Base-by-base conservation (phyloP, 768 basidiomycete species). In the Galerina marginata region DNA sequence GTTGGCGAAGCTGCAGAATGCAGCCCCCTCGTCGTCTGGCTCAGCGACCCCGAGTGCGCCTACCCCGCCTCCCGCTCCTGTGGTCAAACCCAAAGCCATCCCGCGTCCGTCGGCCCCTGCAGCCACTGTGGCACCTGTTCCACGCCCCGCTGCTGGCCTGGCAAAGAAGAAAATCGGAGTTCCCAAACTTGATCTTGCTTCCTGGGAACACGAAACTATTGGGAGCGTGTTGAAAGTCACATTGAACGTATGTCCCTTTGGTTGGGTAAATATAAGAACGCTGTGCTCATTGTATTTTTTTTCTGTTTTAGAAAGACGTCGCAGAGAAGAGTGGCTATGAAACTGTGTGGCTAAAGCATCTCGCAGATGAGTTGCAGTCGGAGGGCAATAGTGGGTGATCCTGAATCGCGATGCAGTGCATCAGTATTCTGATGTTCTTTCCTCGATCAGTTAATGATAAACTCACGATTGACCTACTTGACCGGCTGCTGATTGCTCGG, bases 401-500 rank as follows among this genome's bases (percentile, higher is more conserved):
- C 42, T 33, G 6, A 46, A 14, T 42, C 23, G n/a, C 40, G n/a
- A 25, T 56, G 56, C 49, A 38, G 33, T 42, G 36, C 61, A 48
- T 54, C 33, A 23, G 23, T 60, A 40, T 64, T 44, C 51, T 64
- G 33, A 54, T 29, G 33, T 4, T 16, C 12, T 40, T 37, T 11
- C 11, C 15, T 46, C 71, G 60, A 62, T 39, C 72, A 72, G 76
- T 72, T 48, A 71, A 78, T n/a, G 71, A 80, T 37, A 80, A 73
- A 23, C 74, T 90, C 12, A 81, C 78, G 33, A 77, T 75, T 16
- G 87, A 89, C 36, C 79, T 93, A 54, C 77, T 84, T 20, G 95
- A 96, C 76, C 84, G 90, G 23, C 75, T 95, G 4, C 78, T 98
- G 53, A 95, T 97, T 67, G 84, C 93, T 2, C 80, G 95, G 33